Conservation (phyloP, 352 stramenopile genomes). For the Pythium vanterpoolii region DNA sequence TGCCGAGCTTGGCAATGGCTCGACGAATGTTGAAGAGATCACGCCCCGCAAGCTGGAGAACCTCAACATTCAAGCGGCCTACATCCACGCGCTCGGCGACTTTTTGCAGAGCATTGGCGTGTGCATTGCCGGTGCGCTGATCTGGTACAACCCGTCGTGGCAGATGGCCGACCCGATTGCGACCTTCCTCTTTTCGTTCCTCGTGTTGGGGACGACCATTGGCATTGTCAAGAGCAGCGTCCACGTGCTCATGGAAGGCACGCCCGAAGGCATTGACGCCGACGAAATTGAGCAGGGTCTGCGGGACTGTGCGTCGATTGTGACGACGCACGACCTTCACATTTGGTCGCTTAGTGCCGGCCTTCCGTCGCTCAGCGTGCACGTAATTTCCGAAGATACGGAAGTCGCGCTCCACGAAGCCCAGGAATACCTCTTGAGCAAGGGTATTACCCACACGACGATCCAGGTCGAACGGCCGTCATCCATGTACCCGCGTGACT, state of each 20-base stretch:
- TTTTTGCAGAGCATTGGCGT: slow-evolving; percentile 97
- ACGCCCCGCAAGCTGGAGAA: slow-evolving; percentile 67
- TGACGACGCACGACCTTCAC: slow-evolving; percentile 95
- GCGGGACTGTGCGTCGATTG: slow-evolving; percentile 67
- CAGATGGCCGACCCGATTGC: slow-evolving; percentile 96
- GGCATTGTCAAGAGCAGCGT: slow-evolving; percentile 90
- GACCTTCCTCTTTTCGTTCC: slow-evolving; percentile 95
- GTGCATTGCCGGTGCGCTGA: slow-evolving; percentile 93
- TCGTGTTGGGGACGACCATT: slow-evolving; percentile 94
- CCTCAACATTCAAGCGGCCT: slow-evolving; percentile 95
- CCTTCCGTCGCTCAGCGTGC: slow-evolving; percentile 88
- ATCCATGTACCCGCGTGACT: slow-evolving; percentile 73
- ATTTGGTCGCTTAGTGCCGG: slow-evolving; percentile 96
- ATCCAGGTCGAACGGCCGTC: slow-evolving; percentile 83
- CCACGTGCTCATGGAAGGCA: slow-evolving; percentile 94
- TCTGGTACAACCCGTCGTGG: slow-evolving; percentile 96
- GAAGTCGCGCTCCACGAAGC: slow-evolving; percentile 64
- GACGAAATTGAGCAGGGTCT: slow-evolving; percentile 54
- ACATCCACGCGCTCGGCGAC: slow-evolving; percentile 97
- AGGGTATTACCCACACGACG: slow-evolving; percentile 86
- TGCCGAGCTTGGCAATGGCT: slow-evolving; percentile 15
- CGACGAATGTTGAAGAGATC: slow-evolving; percentile 18
- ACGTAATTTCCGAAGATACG: slow-evolving; percentile 74
- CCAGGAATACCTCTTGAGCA: slow-evolving; percentile 68
- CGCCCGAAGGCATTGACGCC: slow-evolving; percentile 63